A percentile compares a stretch with the other conserved stretches of the same genome.
phyloP scores from a whole-genome alignment of 768 basidiomycete species.

The Mycena alexandri region DNA sequence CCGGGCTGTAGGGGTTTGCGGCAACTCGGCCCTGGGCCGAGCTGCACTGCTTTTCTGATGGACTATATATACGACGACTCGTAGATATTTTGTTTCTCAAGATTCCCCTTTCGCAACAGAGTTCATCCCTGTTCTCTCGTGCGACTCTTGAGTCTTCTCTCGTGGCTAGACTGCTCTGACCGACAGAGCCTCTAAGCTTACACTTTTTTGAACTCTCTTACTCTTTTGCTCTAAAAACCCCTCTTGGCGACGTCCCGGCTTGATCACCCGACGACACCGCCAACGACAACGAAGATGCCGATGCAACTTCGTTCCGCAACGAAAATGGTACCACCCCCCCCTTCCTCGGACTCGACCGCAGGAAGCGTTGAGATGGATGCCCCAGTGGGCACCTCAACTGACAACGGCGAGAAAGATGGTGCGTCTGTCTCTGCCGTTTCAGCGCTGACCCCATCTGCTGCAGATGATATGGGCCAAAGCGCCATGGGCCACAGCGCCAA shows the following conservation, averaged over 20 bases:
- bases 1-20: not conserved
- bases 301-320: too few relatives aligned
- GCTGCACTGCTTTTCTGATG: conserved; percentile 4
- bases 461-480: too few relatives aligned
- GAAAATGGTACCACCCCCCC: too few relatives aligned
- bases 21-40: not conserved
- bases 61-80: conserved; percentile 11
- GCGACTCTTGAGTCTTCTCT: conserved; percentile 13
- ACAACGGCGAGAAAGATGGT: too few relatives aligned
- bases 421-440: too few relatives aligned
- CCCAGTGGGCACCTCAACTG: too few relatives aligned
- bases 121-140: conserved; percentile 4
- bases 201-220: too few relatives aligned
- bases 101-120: not conserved
- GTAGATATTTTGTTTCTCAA: not conserved
- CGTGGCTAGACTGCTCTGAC: conserved; percentile 1
- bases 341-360: too few relatives aligned
- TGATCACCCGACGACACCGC: conserved; percentile 16
- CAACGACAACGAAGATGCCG: conserved; percentile 1
- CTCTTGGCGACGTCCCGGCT: conserved; percentile 7
- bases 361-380: too few relatives aligned
- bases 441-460: too few relatives aligned
- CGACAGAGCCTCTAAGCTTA: conserved; percentile 6
- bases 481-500: too few relatives aligned
- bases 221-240: not conserved